Evolutionary conservation across 441 rosid species (phyloP).

Genomic region (Syzygium malaccense): DNA sequence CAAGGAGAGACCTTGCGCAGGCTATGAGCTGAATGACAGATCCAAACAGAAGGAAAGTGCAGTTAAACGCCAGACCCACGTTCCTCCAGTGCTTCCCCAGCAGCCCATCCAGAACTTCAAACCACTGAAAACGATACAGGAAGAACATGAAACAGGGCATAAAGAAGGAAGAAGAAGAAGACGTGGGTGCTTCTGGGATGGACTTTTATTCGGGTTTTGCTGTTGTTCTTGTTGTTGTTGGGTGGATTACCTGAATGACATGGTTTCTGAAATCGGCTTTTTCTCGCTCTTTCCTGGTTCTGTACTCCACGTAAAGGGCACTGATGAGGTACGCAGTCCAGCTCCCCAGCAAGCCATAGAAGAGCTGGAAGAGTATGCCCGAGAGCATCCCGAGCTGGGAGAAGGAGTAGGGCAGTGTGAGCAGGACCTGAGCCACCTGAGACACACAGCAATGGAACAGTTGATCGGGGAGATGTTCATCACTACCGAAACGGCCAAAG

Average conservation of each 20-base stretch:
- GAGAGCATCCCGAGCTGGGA: conserved; percentile 76
- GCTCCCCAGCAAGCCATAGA: conserved; percentile 64
- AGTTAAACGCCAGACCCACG: conserved; percentile 74
- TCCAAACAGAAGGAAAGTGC: conserved; percentile 77
- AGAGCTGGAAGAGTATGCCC: conserved; percentile 65
- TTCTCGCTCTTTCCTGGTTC: conserved; percentile 68
- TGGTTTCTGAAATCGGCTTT: conserved; percentile 80
- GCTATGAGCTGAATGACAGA: conserved; percentile 83
- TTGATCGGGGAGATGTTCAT: neutral
- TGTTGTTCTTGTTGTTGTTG: neutral
- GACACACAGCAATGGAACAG: neutral
- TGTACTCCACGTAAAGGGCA: conserved; percentile 64
- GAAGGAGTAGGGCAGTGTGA: conserved; percentile 70
- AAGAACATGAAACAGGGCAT: neutral
- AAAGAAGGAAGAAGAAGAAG: neutral
- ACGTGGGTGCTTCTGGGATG: neutral
- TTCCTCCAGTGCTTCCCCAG: conserved; percentile 81
- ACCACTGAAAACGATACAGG: conserved; percentile 32
- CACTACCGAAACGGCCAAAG: neutral
- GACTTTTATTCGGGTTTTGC: neutral
- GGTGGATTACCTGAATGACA: conserved; percentile 49
- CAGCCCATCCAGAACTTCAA: conserved; percentile 76
- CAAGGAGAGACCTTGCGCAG: conserved; percentile 50
- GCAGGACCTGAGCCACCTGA: conserved; percentile 75
- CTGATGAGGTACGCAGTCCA: conserved; percentile 81